phyloP scores from a whole-genome alignment of 2,329 filamentous ascomycete genomes.

The Cercospora beticola region DNA sequence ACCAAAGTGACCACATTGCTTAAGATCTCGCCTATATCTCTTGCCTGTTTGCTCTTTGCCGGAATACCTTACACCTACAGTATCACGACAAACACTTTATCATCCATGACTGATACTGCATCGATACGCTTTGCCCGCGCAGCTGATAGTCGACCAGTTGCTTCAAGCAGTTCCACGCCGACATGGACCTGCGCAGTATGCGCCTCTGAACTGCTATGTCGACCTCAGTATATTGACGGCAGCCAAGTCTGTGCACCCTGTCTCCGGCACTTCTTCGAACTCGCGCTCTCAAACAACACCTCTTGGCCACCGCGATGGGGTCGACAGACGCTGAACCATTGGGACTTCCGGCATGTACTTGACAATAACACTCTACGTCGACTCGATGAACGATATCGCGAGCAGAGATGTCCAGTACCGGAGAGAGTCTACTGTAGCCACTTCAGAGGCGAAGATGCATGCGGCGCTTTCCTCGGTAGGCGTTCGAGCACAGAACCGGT shows the following conservation, averaged over 20 bases:
- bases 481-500: neutral
- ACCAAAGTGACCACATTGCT: neutral
- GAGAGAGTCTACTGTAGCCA: slow-evolving; percentile 26
- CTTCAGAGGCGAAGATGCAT: neutral
- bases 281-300: slow-evolving; percentile 13
- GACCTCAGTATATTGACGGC: neutral
- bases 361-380: slow-evolving; percentile 8
- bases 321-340: slow-evolving; percentile 13
- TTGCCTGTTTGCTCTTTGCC: neutral
- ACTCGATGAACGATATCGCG: slow-evolving; percentile 13
- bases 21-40: neutral
- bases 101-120: neutral
- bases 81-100: neutral
- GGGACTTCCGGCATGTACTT: slow-evolving; percentile 20
- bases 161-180: slow-evolving; percentile 1
- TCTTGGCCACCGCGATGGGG: slow-evolving; percentile 26
- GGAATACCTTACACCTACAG: neutral
- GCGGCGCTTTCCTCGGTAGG: slow-evolving; percentile 9
- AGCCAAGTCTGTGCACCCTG: slow-evolving; percentile 17
- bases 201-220: slow-evolving; percentile 3
- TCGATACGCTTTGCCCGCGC: neutral
- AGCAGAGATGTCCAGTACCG: slow-evolving; percentile 13
- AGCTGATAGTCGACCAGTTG: neutral
- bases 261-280: slow-evolving; percentile 22
- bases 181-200: slow-evolving; percentile 12